These are phyloP conservation scores for Sarocladium strictum DNA, from an alignment of 2,329 filamentous ascomycete species.

Conservation along the genomic window DNA sequence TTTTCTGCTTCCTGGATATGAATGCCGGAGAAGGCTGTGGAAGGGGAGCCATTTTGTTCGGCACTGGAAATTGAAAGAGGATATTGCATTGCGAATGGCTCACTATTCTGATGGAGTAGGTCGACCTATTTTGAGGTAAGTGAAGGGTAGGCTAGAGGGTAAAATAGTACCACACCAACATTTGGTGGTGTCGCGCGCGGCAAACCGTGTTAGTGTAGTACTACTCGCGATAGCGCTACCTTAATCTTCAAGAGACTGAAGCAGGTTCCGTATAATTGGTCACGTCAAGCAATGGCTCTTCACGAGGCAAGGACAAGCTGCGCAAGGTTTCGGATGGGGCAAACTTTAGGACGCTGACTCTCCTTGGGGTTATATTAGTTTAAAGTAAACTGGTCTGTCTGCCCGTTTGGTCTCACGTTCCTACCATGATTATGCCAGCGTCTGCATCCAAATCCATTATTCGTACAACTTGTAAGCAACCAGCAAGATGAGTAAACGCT, in stretches of 20 bases:
- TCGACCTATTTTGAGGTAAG: background rate
- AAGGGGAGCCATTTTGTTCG: conserved; percentile 22
- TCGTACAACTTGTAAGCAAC: conserved; percentile 2
- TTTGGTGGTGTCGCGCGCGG: background rate
- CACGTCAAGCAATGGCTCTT: no score
- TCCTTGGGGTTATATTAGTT: conserved; percentile 3
- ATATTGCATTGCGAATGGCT: background rate
- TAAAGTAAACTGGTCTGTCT: conserved; percentile 3
- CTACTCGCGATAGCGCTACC: no score
- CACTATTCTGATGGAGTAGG: background rate
- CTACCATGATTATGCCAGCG: background rate
- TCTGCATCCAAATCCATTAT: conserved; percentile 1
- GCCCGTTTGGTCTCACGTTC: conserved; percentile 1
- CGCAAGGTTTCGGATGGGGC: conserved; percentile 1
- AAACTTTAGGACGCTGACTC: conserved; percentile 4
- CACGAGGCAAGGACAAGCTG: no score
- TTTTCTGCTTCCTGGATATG: conserved; percentile 60
- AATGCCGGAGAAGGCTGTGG: conserved; percentile 37
- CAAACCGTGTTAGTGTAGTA: background rate
- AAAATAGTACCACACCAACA: background rate
- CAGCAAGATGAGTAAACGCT: background rate
- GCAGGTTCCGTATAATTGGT: no score
- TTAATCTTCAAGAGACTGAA: no score
- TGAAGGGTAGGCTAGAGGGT: background rate
- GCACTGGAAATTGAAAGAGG: background rate